Conservation (phyloP, 176 grass and related monocot species). For the Juncus effusus region DNA sequence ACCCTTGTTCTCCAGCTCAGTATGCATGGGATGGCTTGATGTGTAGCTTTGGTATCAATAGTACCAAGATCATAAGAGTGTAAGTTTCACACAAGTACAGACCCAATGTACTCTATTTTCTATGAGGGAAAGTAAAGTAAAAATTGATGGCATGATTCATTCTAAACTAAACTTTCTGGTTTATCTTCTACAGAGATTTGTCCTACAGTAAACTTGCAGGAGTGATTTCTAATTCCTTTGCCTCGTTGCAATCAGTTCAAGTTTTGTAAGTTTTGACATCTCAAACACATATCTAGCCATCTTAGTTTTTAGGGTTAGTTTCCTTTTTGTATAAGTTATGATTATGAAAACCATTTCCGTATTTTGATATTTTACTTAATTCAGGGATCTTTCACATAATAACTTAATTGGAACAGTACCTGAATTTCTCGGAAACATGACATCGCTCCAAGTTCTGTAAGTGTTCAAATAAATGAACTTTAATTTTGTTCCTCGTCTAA, state of each 20-base stretch:
- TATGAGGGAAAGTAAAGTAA: too few relatives aligned
- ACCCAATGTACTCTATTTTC: too few relatives aligned
- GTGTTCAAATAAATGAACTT: not conserved
- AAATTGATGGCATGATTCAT: too few relatives aligned
- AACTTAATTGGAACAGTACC: constrained; percentile 25
- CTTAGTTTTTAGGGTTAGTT: too few relatives aligned
- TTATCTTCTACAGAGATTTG: constrained; percentile 29
- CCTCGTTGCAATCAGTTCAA: too few relatives aligned
- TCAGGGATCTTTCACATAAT: constrained; percentile 13
- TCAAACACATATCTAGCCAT: too few relatives aligned
- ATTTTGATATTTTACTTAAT: not conserved
- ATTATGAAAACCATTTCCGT: too few relatives aligned
- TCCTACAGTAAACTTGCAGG: constrained; percentile 29
- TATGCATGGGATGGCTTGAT: constrained; percentile 34
- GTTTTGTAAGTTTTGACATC: too few relatives aligned
- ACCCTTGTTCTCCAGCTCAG: constrained; percentile 32
- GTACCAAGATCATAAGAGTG: constrained; percentile 21
- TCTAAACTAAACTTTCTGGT: not conserved
- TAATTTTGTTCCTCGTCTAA: not conserved
- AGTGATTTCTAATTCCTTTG: constrained; percentile 24
- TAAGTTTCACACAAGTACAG: too few relatives aligned
- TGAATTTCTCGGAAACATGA: constrained; percentile 28
- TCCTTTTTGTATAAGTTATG: too few relatives aligned
- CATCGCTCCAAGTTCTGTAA: constrained; percentile 18
- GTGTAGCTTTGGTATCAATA: constrained; percentile 13